A percentile compares a stretch with the other conserved stretches of the same genome.
Evolutionary conservation across 75 land plant species (phyloP).

Genomic region (Cupressus sempervirens): DNA sequence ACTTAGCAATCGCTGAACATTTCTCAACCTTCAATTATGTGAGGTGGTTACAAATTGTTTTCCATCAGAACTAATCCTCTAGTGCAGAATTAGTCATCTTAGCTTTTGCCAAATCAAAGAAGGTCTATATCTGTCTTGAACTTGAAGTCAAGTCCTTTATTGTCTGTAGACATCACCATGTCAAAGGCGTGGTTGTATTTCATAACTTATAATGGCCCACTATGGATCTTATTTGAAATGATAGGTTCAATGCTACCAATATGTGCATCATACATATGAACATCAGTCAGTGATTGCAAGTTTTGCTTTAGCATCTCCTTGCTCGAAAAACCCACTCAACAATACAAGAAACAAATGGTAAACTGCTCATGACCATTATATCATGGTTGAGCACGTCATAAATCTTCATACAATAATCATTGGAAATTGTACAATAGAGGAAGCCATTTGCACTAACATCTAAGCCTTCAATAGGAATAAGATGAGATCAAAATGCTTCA

Average conservation of each 20-base stretch:
- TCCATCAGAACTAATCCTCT: too few species aligned
- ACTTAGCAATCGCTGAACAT: too few species aligned
- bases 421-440: slow-evolving; percentile 95
- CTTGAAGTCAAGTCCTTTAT: slow-evolving; percentile 76
- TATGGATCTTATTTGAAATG: slow-evolving; percentile 69
- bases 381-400: slow-evolving; percentile 99
- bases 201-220: slow-evolving; percentile 73
- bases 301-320: slow-evolving; percentile 88
- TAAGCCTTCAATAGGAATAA: too few species aligned
- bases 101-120: too few species aligned
- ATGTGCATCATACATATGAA: slow-evolving; percentile 89
- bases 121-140: too few species aligned
- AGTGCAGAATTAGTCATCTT: too few species aligned
- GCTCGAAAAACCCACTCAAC: slow-evolving; percentile 94
- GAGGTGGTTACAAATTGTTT: too few species aligned
- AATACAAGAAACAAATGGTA: slow-evolving; percentile 73
- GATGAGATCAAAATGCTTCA: too few species aligned
- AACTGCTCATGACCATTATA: slow-evolving; percentile 95
- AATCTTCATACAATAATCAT: slow-evolving; percentile 78
- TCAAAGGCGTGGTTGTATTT: slow-evolving; percentile 73
- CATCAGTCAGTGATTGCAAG: slow-evolving; percentile 84
- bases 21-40: too few species aligned
- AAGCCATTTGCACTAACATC: slow-evolving; percentile 97
- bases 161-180: slow-evolving; percentile 78
- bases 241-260: slow-evolving; percentile 83